phyloP scores from a whole-genome alignment of 75 land plant species.

The Pseudotsuga menziesii region DNA sequence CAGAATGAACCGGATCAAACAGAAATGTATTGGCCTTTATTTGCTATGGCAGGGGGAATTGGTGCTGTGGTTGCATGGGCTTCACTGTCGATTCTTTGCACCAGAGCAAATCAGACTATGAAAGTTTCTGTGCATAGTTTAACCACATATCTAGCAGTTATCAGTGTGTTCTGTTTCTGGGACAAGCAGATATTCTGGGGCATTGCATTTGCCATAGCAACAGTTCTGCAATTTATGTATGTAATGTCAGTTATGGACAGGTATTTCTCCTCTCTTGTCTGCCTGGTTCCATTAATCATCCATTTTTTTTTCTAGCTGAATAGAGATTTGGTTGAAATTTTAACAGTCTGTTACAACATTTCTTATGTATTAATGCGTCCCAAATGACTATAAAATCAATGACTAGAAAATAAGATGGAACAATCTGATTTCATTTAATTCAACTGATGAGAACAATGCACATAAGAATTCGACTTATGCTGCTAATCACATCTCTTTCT shows the following conservation, averaged over 20 bases:
- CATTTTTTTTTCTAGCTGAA: too few species aligned
- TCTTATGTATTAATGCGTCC: background rate
- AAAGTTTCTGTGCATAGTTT: slow-evolving; percentile 75
- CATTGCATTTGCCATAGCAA: slow-evolving; percentile 77
- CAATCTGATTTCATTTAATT: background rate
- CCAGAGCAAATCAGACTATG: slow-evolving; percentile 56
- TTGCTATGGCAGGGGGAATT: slow-evolving; percentile 68
- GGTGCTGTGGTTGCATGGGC: slow-evolving; percentile 65
- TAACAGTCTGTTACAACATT: background rate
- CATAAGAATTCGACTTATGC: background rate
- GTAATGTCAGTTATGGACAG: slow-evolving; percentile 89
- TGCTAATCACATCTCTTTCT: background rate
- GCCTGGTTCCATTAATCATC: too few species aligned
- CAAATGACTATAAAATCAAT: background rate
- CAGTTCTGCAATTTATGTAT: slow-evolving; percentile 84
- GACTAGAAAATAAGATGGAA: background rate
- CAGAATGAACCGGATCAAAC: slow-evolving; percentile 39
- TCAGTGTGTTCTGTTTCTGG: slow-evolving; percentile 88
- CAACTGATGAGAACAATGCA: background rate
- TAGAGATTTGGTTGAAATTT: too few species aligned
- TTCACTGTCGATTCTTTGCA: slow-evolving; percentile 65
- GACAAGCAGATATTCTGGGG: slow-evolving; percentile 76
- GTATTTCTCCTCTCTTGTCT: slow-evolving; percentile 23
- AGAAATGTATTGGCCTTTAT: slow-evolving; percentile 81
- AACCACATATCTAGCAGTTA: slow-evolving; percentile 82